phyloP scores from a whole-genome alignment of 2,329 filamentous ascomycete species.

The Aspergillus ochraceoroseus region DNA sequence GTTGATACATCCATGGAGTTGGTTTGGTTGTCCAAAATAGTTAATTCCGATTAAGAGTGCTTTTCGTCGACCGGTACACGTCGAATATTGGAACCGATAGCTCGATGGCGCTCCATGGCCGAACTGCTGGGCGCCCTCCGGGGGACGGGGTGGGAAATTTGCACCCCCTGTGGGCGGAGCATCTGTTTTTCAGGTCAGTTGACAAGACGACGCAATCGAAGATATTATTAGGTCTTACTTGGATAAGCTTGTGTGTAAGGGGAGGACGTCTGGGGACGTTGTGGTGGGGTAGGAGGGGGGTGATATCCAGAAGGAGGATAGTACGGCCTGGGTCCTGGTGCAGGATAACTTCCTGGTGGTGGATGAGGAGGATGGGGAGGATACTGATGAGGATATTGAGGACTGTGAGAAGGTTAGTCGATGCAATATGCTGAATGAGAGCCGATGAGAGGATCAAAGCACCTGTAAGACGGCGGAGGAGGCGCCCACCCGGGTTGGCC shows the following conservation, averaged over 20 bases:
- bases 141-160: conserved; percentile 61
- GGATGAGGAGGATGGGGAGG: conserved; percentile 8
- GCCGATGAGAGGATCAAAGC: background rate
- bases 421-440: background rate
- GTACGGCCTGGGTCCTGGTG: conserved; percentile 3
- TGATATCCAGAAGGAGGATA: conserved; percentile 11
- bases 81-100: conserved; percentile 89
- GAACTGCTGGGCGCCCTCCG: conserved; percentile 63
- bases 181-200: conserved; percentile 32
- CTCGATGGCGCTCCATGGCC: conserved; percentile 71
- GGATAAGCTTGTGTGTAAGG: conserved; percentile 16
- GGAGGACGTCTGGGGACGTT: conserved; percentile 17
- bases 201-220: no score
- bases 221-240: conserved; percentile 11
- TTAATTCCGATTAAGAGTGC: conserved; percentile 92
- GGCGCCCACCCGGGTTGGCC: conserved; percentile 7
- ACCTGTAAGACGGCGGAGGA: conserved; percentile 12
- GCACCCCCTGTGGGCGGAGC: conserved; percentile 51
- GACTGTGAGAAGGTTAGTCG: background rate
- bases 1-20: conserved; percentile 90
- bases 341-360: conserved; percentile 4
- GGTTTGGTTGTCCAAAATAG: conserved; percentile 85
- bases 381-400: conserved; percentile 5
- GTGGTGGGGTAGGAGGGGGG: conserved; percentile 16
- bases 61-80: conserved; percentile 81